These are phyloP conservation scores for Planoprotostelium fungivorum DNA, from an alignment of 78 protist genomes.

Conservation along the genomic window DNA sequence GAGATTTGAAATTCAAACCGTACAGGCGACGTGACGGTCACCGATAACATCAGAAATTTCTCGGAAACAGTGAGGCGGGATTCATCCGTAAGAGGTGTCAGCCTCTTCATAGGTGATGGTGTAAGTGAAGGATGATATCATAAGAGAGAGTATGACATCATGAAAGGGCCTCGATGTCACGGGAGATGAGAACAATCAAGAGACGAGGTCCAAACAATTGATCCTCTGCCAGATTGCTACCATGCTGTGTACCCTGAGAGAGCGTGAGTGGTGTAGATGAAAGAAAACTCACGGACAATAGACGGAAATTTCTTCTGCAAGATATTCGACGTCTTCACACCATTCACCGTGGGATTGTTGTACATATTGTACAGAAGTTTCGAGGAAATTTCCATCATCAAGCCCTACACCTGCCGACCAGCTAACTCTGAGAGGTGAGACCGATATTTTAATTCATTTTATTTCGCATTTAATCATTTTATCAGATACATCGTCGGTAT, in stretches of 20 bases:
- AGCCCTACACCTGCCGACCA: conserved; percentile 88
- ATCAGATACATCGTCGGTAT: no score
- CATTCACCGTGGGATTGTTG: conserved; percentile 72
- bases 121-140: conserved; percentile 65
- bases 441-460: neutral
- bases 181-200: conserved; percentile 75
- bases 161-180: no score
- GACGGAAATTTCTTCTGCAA: conserved; percentile 89
- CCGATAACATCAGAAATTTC: conserved; percentile 53
- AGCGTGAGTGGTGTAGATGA: no score
- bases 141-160: no score
- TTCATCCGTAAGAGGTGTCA: conserved; percentile 60
- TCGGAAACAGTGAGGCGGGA: conserved; percentile 18
- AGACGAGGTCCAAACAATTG: conserved; percentile 46
- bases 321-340: conserved; percentile 79
- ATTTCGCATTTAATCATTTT: no score
- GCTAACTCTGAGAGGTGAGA: conserved; percentile 87
- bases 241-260: conserved; percentile 46
- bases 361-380: conserved; percentile 60
- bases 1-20: no score
- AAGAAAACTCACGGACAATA: no score
- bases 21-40: no score
- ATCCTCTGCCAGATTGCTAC: conserved; percentile 75
- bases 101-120: conserved; percentile 76
- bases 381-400: conserved; percentile 63